A percentile compares a stretch with the other conserved stretches of the same genome.
These are phyloP conservation scores for Immersiporthe knoxdaviesiana DNA, from an alignment of 2,329 filamentous ascomycete genomes.

Conservation along the genomic window DNA sequence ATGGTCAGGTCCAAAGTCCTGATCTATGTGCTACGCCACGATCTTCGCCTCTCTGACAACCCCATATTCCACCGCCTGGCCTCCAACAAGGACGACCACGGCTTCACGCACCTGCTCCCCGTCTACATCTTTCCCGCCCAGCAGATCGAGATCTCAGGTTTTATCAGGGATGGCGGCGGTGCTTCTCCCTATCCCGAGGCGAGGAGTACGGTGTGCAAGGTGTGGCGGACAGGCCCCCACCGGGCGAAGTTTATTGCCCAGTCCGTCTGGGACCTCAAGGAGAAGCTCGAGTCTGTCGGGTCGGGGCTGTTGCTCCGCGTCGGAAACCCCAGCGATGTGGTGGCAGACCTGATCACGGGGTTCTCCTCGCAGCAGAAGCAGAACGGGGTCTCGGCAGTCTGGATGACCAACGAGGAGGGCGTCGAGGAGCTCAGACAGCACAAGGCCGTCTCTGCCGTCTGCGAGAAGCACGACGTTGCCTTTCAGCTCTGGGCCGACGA, in stretches of 20 bases:
- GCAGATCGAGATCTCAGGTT: constrained; percentile 76
- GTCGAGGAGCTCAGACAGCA: constrained; percentile 72
- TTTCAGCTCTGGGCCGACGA: constrained; percentile 73
- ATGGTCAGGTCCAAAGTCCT: constrained; percentile 55
- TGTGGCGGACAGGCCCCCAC: constrained; percentile 75
- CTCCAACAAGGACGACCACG: constrained; percentile 52
- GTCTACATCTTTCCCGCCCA: constrained; percentile 70
- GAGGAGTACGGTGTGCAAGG: constrained; percentile 64
- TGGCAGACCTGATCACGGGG: constrained; percentile 59
- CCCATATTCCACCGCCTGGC: constrained; percentile 66
- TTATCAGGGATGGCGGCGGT: constrained; percentile 56
- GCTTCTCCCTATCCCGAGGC: constrained; percentile 71
- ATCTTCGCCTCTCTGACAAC: constrained; percentile 75
- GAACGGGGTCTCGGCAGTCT: constrained; percentile 63
- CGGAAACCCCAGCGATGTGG: constrained; percentile 62
- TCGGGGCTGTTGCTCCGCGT: constrained; percentile 68
- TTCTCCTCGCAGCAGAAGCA: constrained; percentile 46
- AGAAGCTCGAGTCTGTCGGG: constrained; percentile 58
- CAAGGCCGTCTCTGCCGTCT: constrained; percentile 54
- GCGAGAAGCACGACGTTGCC: constrained; percentile 55
- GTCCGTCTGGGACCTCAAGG: constrained; percentile 73
- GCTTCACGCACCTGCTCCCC: constrained; percentile 71
- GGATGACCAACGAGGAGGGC: constrained; percentile 74
- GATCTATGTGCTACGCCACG: constrained; percentile 73
- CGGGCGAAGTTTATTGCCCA: constrained; percentile 74